Evolutionary conservation across 352 stramenopile genomes (phyloP), one percentile per base, ranked within the genome.

Genomic region (Pythium periplocum): DNA sequence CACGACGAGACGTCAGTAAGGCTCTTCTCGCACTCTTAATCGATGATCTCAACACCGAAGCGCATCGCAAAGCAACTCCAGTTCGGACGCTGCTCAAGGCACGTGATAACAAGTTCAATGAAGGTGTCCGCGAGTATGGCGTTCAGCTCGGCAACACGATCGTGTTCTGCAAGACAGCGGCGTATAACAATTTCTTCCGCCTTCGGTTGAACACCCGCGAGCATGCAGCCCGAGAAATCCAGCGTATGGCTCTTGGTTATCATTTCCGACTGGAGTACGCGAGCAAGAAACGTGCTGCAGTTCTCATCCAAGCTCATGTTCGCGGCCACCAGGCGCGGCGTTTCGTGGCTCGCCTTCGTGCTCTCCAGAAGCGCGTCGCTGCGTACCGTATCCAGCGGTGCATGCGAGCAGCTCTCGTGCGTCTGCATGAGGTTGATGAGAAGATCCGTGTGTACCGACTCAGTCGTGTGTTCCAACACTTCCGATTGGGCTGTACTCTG

Each of bases 141-240:
- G 64, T 73, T 33, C 68, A 76, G 48, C 37, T 76, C 2, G 68
- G 68, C 4, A 52, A 57, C 4, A 71, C 53, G 26, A 68, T 73
- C 40, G 56, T 76, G 4, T 76, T 76, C 40, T 76, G 65, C 60
- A 68, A 68, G 52, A 74, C 63, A 11, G 40, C 52, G 11, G 55
- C 63, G 2, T 74, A 71, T 56, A 74, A 74, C 37, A 49, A 67
- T 31, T 67, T 74, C 34, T 64, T 61, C 26, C 54, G 55, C 6
- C 40, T 75, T 42, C 55, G 67, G 11, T 53, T 60, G 7, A 43
- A 55, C 8, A 48, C 64, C 0, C 63, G 61, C 4, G 57, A 68
- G 11, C 47, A 55, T 1, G 53, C 64, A 6, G 63, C 59, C 11
- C 53, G 59, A 4, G 53, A 38, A 2, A 17, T 75, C 6, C 67